phyloP scores from a whole-genome alignment of 2,329 filamentous ascomycete genomes.

The Coniochaeta sp. region DNA sequence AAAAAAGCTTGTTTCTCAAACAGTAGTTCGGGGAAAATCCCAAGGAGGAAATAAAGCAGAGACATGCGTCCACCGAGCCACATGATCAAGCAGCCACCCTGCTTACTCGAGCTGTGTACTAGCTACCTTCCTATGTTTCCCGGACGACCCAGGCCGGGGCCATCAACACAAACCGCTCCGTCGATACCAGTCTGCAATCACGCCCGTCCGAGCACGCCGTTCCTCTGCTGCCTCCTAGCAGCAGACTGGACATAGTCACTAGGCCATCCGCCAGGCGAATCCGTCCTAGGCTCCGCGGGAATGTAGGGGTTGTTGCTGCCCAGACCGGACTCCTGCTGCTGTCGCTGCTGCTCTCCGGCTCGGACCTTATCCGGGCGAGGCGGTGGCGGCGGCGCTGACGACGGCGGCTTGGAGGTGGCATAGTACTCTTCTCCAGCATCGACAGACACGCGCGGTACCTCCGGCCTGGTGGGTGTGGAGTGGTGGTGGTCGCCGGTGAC shows the following conservation, averaged over 20 bases:
- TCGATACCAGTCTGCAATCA: not conserved
- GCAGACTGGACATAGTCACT: not conserved
- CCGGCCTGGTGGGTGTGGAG: not conserved
- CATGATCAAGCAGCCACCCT: not conserved
- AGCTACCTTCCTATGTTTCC: too few relatives aligned
- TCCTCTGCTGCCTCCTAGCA: conserved; percentile 1
- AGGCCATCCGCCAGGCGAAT: not conserved
- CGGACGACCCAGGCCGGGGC: too few relatives aligned
- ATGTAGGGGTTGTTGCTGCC: not conserved
- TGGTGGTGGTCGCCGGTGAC: not conserved
- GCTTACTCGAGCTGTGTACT: not conserved
- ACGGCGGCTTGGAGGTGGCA: conserved; percentile 7
- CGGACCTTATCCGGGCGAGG: conserved; percentile 25
- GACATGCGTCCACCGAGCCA: not conserved
- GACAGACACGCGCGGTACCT: not conserved
- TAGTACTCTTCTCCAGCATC: not conserved
- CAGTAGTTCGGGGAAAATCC: not conserved
- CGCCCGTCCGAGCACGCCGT: not conserved
- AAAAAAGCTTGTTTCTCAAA: not conserved
- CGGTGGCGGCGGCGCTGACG: conserved; percentile 20
- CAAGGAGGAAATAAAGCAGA: not conserved
- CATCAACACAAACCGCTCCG: too few relatives aligned
- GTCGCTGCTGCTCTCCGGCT: not conserved
- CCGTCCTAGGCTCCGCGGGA: not conserved
- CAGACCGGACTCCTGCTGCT: not conserved